These are phyloP conservation scores for Lachnellula suecica DNA, from an alignment of 2,329 filamentous ascomycete genomes.

Conservation along the genomic window DNA sequence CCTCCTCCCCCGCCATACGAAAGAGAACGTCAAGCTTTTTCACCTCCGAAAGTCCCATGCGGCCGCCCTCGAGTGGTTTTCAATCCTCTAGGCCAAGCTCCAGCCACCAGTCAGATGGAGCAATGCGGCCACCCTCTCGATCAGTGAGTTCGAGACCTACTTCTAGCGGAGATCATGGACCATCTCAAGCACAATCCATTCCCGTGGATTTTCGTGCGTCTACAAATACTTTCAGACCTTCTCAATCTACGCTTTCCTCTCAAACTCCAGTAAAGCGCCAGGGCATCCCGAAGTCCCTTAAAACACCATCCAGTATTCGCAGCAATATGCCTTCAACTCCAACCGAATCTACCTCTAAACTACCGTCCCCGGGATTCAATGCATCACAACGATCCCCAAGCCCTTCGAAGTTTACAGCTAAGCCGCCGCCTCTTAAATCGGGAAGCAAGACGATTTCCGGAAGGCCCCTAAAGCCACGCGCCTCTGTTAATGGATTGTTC, in stretches of 20 bases:
- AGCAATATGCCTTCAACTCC: constrained; percentile 17
- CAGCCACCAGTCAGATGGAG: constrained; percentile 62
- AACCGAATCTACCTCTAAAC: constrained; percentile 26
- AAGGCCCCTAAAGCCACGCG: constrained; percentile 48
- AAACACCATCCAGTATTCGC: constrained; percentile 33
- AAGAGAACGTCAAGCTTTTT: constrained; percentile 73
- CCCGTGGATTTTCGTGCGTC: constrained; percentile 43
- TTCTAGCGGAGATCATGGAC: constrained; percentile 44
- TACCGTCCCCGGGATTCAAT: constrained; percentile 36
- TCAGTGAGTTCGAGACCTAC: constrained; percentile 52
- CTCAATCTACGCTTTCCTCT: constrained; percentile 41
- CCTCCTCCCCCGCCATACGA: constrained; percentile 71
- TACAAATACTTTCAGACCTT: constrained; percentile 43
- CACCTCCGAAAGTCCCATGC: constrained; percentile 58
- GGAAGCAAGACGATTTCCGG: constrained; percentile 48
- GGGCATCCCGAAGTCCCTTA: constrained; percentile 36
- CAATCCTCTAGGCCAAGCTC: constrained; percentile 38
- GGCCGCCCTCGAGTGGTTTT: constrained; percentile 39
- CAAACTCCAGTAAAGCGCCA: constrained; percentile 41
- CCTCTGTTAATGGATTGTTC: constrained; percentile 53
- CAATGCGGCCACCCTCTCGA: constrained; percentile 48
- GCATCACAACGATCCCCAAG: constrained; percentile 34
- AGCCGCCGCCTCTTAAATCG: constrained; percentile 32
- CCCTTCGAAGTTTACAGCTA: constrained; percentile 28
- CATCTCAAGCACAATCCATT: constrained; percentile 35